Evolutionary conservation across 1,139 yeast genomes (phyloP), one percentile per base, ranked within the genome.

Genomic region (Yamadazyma triangularis): DNA sequence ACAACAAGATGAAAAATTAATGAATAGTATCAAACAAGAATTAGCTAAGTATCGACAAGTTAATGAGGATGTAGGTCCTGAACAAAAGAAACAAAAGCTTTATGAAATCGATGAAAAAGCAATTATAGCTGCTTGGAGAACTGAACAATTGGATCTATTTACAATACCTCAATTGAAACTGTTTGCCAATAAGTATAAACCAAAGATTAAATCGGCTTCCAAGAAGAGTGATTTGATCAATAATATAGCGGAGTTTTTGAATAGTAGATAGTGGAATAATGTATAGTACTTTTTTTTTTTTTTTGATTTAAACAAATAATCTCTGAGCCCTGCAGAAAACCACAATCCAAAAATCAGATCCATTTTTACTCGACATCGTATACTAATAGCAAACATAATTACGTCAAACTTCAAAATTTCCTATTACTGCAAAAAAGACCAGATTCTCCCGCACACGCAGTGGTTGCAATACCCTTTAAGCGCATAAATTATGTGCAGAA

Each of bases 151-250:
- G 52, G 30, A 40, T 5, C 41, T 48, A 16, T 69, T 67, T 36
- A 65, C 61, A 6, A 62, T 64, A 24, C 53, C 58, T 4, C 76
- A 72, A 40, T 51, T 73, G 25, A 58, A 53, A 34, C 51, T 43
- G 9, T 72, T 64, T 35, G 58, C 60, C 27, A 49, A 46, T 16
- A 50, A 53, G 15, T 58, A 67, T 39, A 58, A 58, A 25, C 45
- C 47, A 20, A 38, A 51, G 19, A 66, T 70, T 14, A 56, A 53
- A 20, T 36, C 44, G 21, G 76, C 65, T 0, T 44, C 54, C 2
- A 64, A 53, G 33, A 73, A 71, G 43, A 60, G 48, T 12, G 77
- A 63, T 22, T 45, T 71, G 45, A 56, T 73, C 19, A 60, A 56
- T 8, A 70, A 63, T 38, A 68, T 73, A 18, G 20, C 6, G 9